Evolutionary conservation across 2,329 filamentous ascomycete genomes (phyloP).

Genomic region (Orbilia quercus): DNA sequence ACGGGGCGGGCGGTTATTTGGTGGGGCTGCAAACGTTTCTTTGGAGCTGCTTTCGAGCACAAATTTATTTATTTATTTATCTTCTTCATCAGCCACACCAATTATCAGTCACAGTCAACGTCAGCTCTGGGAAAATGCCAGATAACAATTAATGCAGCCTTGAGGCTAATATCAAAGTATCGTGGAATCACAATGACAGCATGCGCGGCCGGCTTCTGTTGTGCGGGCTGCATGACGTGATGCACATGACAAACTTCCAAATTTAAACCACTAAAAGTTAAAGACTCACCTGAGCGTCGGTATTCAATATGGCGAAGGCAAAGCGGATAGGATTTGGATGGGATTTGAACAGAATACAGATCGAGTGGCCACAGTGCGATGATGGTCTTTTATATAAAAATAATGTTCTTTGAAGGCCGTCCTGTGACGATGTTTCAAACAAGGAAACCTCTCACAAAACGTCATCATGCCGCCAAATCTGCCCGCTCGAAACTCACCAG

Average conservation of each 20-base stretch:
- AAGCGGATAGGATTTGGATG: neutral
- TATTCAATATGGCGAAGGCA: neutral
- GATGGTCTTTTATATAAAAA: no score
- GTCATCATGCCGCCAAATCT: slow-evolving; percentile 20
- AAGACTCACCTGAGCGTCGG: neutral
- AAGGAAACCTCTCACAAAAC: slow-evolving; percentile 16
- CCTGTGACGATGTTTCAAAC: slow-evolving; percentile 36
- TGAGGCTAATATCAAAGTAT: no score
- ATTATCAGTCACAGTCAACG: no score
- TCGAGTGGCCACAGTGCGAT: neutral
- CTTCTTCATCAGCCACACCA: slow-evolving; percentile 17
- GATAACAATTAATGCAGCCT: slow-evolving; percentile 1
- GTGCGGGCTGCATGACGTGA: neutral
- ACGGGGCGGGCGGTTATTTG: slow-evolving; percentile 25
- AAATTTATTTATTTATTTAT: no score
- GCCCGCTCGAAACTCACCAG: slow-evolving; percentile 3
- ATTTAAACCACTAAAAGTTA: neutral
- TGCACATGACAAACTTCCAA: slow-evolving; percentile 14
- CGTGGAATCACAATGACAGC: neutral
- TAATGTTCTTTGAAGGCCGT: no score
- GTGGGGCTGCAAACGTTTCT: slow-evolving; percentile 40
- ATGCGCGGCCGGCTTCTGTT: neutral
- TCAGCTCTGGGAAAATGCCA: slow-evolving; percentile 20
- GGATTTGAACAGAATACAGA: neutral
- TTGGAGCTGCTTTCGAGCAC: slow-evolving; percentile 39